Conservation (phyloP, 805 yeast genomes). For the Candida chauliodis region DNA sequence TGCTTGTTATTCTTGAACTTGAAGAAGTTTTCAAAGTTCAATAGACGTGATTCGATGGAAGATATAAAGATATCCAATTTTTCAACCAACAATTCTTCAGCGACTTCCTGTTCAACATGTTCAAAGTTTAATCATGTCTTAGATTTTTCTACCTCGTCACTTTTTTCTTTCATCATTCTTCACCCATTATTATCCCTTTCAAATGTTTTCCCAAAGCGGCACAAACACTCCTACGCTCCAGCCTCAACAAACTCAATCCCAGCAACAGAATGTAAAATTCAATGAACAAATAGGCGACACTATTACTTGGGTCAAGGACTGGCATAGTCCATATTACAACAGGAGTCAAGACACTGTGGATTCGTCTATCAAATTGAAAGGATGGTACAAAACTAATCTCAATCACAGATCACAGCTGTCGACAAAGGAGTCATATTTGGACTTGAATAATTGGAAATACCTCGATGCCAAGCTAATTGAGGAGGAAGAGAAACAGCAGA, state of each 20-base stretch:
- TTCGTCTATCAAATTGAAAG: conserved; percentile 23
- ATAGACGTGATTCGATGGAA: conserved; percentile 39
- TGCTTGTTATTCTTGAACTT: conserved; percentile 18
- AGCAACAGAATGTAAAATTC: conserved; percentile 7
- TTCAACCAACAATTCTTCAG: conserved; percentile 40
- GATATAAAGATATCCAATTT: conserved; percentile 38
- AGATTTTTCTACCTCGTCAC: too few relatives aligned
- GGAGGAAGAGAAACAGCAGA: conserved; percentile 19
- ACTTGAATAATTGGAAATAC: conserved; percentile 36
- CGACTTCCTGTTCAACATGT: too few relatives aligned
- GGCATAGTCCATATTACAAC: conserved; percentile 28
- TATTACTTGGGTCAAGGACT: conserved; percentile 38
- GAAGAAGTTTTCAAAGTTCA: conserved; percentile 38
- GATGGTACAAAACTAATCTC: conserved; percentile 33
- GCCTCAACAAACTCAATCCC: conserved; percentile 3
- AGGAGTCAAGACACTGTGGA: conserved; percentile 7
- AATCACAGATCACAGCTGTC: conserved; percentile 11
- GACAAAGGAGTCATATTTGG: conserved; percentile 29
- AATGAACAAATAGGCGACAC: conserved; percentile 22
- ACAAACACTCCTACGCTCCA: conserved; percentile 8
- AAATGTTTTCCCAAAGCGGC: conserved; percentile 17
- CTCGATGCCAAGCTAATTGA: too few relatives aligned
- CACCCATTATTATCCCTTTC: too few relatives aligned
- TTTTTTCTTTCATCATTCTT: too few relatives aligned
- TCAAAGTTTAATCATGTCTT: too few relatives aligned